phyloP scores from a whole-genome alignment of 495 filamentous ascomycete species.

The Penicillium atrosanguineum region DNA sequence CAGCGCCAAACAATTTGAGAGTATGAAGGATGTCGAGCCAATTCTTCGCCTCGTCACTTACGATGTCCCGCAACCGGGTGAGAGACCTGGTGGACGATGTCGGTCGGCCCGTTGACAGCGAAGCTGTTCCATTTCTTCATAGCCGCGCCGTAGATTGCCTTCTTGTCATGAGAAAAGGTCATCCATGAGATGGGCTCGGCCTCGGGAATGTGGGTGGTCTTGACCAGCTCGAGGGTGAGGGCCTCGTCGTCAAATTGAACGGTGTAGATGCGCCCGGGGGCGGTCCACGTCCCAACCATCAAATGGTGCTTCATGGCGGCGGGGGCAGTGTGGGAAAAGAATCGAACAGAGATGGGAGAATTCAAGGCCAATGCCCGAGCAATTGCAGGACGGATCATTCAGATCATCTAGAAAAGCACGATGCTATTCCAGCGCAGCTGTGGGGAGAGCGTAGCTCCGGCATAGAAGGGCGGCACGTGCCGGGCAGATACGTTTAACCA shows the following conservation, averaged over 20 bases:
- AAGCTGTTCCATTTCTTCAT: constrained; percentile 91
- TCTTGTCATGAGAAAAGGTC: constrained; percentile 79
- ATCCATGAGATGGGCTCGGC: constrained; percentile 90
- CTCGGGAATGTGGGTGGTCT: constrained; percentile 73
- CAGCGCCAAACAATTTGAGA: neutral
- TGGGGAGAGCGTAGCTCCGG: constrained; percentile 10
- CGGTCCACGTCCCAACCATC: constrained; percentile 83
- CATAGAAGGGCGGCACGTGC: constrained; percentile 18
- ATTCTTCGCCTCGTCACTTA: constrained; percentile 29
- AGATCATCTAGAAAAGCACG: neutral
- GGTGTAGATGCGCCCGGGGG: constrained; percentile 81
- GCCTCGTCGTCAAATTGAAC: constrained; percentile 78
- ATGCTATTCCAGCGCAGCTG: neutral
- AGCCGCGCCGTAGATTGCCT: constrained; percentile 79
- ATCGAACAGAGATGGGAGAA: constrained; percentile 1
- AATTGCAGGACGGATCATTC: constrained; percentile 10
- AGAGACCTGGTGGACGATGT: constrained; percentile 72
- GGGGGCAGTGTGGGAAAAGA: constrained; percentile 17
- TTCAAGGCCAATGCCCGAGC: constrained; percentile 6
- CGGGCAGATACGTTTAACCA: constrained; percentile 5
- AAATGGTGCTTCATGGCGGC: constrained; percentile 71
- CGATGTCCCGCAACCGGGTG: constrained; percentile 65
- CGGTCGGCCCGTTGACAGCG: constrained; percentile 69
- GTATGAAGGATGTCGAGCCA: neutral
- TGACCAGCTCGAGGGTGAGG: constrained; percentile 65